These are phyloP conservation scores for Lactarius deliciosus DNA, from an alignment of 768 basidiomycete species.

Conservation along the genomic window DNA sequence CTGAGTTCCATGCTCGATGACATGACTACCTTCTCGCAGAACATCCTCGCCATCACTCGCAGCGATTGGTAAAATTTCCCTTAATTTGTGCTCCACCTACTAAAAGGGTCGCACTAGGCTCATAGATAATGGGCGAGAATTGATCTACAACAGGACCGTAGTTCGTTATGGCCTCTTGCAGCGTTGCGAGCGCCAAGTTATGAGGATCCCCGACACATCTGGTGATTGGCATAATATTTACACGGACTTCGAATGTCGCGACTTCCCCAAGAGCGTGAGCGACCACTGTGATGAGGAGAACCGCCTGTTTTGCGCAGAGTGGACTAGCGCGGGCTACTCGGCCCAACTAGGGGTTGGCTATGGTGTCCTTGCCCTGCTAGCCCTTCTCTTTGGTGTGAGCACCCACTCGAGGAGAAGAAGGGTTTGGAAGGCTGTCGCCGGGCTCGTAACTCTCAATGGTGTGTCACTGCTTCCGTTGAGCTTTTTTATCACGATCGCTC, in stretches of 20 bases:
- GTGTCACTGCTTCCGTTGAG: constrained; percentile 21
- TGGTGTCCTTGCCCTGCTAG: constrained; percentile 53
- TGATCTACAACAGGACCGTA: constrained; percentile 48
- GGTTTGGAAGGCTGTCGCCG: constrained; percentile 74
- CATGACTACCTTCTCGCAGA: constrained; percentile 40
- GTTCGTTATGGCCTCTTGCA: constrained; percentile 58
- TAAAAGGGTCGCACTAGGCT: constrained; percentile 36
- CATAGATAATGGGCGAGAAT: constrained; percentile 41
- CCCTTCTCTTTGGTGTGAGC: constrained; percentile 66
- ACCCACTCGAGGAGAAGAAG: constrained; percentile 72
- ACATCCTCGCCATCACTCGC: constrained; percentile 52
- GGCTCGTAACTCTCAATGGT: constrained; percentile 64
- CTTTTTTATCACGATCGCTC: not conserved
- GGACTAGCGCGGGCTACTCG: constrained; percentile 70
- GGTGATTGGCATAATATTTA: constrained; percentile 49
- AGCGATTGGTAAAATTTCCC: constrained; percentile 57
- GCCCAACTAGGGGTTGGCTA: constrained; percentile 66
- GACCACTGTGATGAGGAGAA: constrained; percentile 55
- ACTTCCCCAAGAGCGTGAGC: constrained; percentile 56
- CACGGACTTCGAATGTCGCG: constrained; percentile 58
- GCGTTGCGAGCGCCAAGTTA: constrained; percentile 53
- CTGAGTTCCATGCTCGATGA: not conserved
- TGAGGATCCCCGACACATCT: constrained; percentile 47
- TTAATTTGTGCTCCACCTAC: constrained; percentile 8
- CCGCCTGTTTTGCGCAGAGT: constrained; percentile 57